Percentiles rank a stretch among this genome's conserved stretches.
These are phyloP conservation scores for Vickermania ingenoplastis DNA, from an alignment of 208 protist genomes.

Conservation along the genomic window DNA sequence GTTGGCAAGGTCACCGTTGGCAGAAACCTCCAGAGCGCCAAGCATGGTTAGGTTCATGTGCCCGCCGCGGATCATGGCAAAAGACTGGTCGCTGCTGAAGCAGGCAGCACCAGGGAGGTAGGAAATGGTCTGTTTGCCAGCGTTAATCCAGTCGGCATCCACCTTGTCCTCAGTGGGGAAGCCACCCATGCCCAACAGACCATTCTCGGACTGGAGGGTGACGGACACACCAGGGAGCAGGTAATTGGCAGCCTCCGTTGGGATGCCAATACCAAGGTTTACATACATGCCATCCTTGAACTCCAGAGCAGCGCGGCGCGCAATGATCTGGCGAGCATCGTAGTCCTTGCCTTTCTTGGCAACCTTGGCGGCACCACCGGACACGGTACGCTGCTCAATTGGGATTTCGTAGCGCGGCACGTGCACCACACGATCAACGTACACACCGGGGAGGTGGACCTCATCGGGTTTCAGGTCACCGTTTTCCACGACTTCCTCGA, in stretches of 20 bases:
- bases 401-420: slow-evolving; percentile 32
- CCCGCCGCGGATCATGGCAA: slow-evolving; percentile 96
- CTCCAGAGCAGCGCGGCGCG: slow-evolving; percentile 82
- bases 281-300: slow-evolving; percentile 91
- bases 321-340: slow-evolving; percentile 69
- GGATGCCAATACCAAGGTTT: slow-evolving; percentile 93
- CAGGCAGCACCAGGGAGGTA: slow-evolving; percentile 88
- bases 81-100: slow-evolving; percentile 91
- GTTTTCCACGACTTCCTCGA: slow-evolving; percentile 92
- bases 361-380: neutral
- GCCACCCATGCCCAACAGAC: slow-evolving; percentile 84
- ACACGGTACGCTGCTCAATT: slow-evolving; percentile 37
- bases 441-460: slow-evolving; percentile 93
- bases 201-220: slow-evolving; percentile 83
- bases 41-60: slow-evolving; percentile 96
- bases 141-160: slow-evolving; percentile 91
- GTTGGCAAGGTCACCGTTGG: slow-evolving; percentile 95
- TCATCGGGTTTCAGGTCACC: slow-evolving; percentile 90
- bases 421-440: slow-evolving; percentile 88
- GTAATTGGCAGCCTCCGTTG: slow-evolving; percentile 85
- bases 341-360: slow-evolving; percentile 5
- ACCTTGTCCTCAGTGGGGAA: slow-evolving; percentile 66
- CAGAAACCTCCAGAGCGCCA: slow-evolving; percentile 92
- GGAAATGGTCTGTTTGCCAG: slow-evolving; percentile 93
- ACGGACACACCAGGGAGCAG: slow-evolving; percentile 60